phyloP scores from a whole-genome alignment of 805 yeast genomes.

The Komagataella pastoris region DNA sequence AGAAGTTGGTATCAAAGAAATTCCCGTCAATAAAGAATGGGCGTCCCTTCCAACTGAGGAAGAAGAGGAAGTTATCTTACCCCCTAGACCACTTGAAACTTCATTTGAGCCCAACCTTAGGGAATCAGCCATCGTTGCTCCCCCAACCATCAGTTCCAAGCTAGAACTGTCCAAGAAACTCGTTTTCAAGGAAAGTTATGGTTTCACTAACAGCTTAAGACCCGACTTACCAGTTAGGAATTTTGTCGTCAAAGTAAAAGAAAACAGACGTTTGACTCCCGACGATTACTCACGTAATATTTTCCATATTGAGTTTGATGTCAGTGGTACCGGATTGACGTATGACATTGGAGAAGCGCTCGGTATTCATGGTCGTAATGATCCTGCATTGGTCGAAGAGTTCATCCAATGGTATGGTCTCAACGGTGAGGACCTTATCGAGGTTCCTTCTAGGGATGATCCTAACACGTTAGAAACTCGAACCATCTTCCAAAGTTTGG shows the following conservation, averaged over 20 bases:
- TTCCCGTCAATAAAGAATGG: conserved; percentile 21
- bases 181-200: conserved; percentile 73
- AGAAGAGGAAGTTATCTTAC: conserved; percentile 17
- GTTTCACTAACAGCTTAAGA: conserved; percentile 45
- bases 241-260: conserved; percentile 80
- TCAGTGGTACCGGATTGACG: conserved; percentile 78
- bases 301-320: conserved; percentile 92
- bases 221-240: conserved; percentile 84
- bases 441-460: conserved; percentile 59
- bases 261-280: conserved; percentile 87
- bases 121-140: conserved; percentile 28
- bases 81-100: conserved; percentile 46
- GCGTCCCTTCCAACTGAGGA: conserved; percentile 6
- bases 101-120: conserved; percentile 56
- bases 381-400: conserved; percentile 43
- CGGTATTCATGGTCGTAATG: conserved; percentile 88
- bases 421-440: conserved; percentile 52
- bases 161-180: conserved; percentile 53
- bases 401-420: conserved; percentile 66
- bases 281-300: conserved; percentile 82
- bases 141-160: conserved; percentile 19
- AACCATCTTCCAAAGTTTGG: conserved; percentile 70
- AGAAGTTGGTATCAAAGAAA: conserved; percentile 26
- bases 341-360: conserved; percentile 95
- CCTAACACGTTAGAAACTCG: conserved; percentile 48